A percentile compares a stretch with the other conserved stretches of the same genome.
phyloP scores from a whole-genome alignment of 2,329 filamentous ascomycete genomes.

The Apiospora pterosperma region DNA sequence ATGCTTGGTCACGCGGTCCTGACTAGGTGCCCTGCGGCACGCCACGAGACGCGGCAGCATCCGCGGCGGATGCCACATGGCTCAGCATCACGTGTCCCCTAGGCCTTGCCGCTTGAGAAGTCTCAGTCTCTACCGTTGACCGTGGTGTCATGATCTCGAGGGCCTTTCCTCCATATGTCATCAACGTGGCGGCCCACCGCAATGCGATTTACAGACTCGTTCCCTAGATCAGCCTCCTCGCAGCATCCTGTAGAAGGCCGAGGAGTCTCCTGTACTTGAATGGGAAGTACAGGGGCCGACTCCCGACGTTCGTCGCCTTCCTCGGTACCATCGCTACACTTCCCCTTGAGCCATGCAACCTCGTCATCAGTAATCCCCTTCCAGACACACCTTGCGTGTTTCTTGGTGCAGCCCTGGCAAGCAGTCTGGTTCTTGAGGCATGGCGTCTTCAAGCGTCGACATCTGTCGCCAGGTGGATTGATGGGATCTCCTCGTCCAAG shows the following conservation, averaged over 20 bases:
- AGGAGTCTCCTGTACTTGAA: too few species aligned
- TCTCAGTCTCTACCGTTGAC: constrained; percentile 22
- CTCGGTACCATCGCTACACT: too few species aligned
- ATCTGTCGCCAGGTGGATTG: too few species aligned
- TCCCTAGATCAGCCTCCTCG: constrained; percentile 45
- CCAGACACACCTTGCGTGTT: constrained; percentile 87
- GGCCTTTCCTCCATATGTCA: too few species aligned
- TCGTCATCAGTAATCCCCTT: constrained; percentile 73
- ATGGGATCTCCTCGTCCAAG: too few species aligned
- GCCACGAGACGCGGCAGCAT: constrained; percentile 20
- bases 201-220: constrained; percentile 26
- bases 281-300: too few species aligned
- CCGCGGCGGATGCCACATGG: constrained; percentile 31
- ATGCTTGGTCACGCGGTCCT: too few species aligned
- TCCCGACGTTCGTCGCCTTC: too few species aligned
- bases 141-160: constrained; percentile 30
- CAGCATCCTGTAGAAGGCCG: too few species aligned
- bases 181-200: constrained; percentile 23
- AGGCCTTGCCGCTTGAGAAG: constrained; percentile 11
- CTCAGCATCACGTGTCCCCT: too few species aligned
- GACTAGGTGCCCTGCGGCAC: constrained; percentile 10
- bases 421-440: constrained; percentile 85
- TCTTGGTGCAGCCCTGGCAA: constrained; percentile 84
- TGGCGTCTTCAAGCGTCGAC: too few species aligned
- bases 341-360: too few species aligned